phyloP scores from a whole-genome alignment of 208 protist genomes.

The Trypanosoma vivax region DNA sequence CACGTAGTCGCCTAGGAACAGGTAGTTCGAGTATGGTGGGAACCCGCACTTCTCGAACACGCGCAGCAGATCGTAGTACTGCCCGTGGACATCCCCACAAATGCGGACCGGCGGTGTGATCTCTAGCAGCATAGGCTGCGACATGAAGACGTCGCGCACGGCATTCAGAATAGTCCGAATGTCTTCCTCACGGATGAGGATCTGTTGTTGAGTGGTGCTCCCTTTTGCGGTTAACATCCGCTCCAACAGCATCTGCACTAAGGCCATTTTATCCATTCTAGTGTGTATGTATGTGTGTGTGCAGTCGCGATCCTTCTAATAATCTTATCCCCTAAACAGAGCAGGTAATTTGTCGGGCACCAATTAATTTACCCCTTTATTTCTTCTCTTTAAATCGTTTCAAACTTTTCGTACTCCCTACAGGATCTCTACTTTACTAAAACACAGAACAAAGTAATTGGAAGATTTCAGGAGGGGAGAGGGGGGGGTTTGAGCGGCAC shows the following conservation, averaged over 20 bases:
- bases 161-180: constrained; percentile 20
- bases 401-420: no score
- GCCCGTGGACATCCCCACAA: constrained; percentile 98
- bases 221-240: constrained; percentile 34
- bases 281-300: no score
- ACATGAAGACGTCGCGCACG: constrained; percentile 40
- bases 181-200: constrained; percentile 40
- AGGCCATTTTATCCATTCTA: neutral
- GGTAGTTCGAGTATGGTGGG: constrained; percentile 91
- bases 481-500: no score
- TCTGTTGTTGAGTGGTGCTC: constrained; percentile 23
- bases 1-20: constrained; percentile 93
- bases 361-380: no score
- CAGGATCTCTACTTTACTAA: no score
- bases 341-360: no score
- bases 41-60: constrained; percentile 6
- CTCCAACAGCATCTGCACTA: constrained; percentile 23
- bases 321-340: no score
- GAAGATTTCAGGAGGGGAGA: no score
- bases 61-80: constrained; percentile 93
- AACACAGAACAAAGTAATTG: no score
- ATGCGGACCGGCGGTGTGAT: constrained; percentile 85
- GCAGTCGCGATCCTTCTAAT: no score
- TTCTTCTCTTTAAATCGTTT: no score
- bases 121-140: constrained; percentile 38